phyloP scores from a whole-genome alignment of 2,329 filamentous ascomycete genomes.

The Cordyceps javanica region DNA sequence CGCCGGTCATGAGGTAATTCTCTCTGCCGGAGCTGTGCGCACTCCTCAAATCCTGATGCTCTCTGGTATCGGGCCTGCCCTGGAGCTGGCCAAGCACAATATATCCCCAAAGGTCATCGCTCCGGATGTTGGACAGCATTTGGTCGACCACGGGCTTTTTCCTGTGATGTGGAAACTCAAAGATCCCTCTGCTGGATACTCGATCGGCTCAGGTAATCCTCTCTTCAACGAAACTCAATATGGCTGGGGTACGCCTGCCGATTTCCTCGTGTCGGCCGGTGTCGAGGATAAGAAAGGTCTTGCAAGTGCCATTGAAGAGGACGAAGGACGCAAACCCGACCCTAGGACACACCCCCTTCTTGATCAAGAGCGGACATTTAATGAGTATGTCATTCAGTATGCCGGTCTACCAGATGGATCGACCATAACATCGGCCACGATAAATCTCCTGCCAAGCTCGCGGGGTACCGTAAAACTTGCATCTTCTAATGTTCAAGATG shows the following conservation, averaged over 20 bases:
- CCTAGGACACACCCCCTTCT: conserved; percentile 28
- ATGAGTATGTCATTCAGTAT: conserved; percentile 19
- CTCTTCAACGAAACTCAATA: conserved; percentile 31
- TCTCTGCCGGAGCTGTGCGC: conserved; percentile 43
- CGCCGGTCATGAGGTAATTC: conserved; percentile 34
- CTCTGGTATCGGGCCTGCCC: conserved; percentile 38
- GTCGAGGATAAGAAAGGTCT: conserved; percentile 23
- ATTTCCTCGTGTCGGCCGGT: conserved; percentile 29
- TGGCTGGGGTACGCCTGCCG: conserved; percentile 27
- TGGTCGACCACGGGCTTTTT: conserved; percentile 23
- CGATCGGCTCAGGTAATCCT: conserved; percentile 28
- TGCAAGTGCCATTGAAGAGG: conserved; percentile 25
- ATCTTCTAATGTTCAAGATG: conserved; percentile 16
- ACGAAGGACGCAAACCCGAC: conserved; percentile 27
- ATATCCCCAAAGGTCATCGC: conserved; percentile 38
- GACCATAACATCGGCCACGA: conserved; percentile 17
- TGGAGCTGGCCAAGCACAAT: conserved; percentile 31
- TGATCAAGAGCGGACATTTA: conserved; percentile 15
- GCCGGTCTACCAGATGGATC: conserved; percentile 18
- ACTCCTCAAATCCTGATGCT: conserved; percentile 45
- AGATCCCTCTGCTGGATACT: conserved; percentile 26
- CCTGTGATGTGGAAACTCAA: conserved; percentile 26
- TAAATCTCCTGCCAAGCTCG: conserved; percentile 22
- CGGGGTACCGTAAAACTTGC: conserved; percentile 22
- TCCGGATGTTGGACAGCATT: conserved; percentile 44